Percentiles rank a stretch among this genome's conserved stretches.
These are phyloP conservation scores for Filosporella fistucella DNA, from an alignment of 495 filamentous ascomycete species.

Conservation along the genomic window DNA sequence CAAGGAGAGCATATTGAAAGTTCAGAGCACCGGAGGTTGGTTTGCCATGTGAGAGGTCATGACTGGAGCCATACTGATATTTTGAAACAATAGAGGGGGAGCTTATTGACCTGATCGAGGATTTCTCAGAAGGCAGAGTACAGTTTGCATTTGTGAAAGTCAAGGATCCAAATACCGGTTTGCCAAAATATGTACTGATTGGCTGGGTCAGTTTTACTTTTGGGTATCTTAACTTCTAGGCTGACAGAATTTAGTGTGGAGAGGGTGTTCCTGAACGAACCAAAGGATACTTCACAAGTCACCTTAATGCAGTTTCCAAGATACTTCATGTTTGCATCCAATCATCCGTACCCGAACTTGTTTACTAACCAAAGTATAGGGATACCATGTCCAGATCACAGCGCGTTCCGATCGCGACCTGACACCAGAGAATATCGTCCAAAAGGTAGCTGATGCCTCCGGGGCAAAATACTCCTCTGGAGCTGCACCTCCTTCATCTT, in stretches of 20 bases:
- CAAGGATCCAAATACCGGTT: constrained; percentile 84
- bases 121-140: constrained; percentile 93
- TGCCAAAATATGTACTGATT: constrained; percentile 91
- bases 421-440: constrained; percentile 78
- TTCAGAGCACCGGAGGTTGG: constrained; percentile 81
- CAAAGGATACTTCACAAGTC: constrained; percentile 96
- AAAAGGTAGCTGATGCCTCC: constrained; percentile 94
- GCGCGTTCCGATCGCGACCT: constrained; percentile 88
- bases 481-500: constrained; percentile 15
- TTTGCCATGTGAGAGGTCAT: neutral
- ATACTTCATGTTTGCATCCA: constrained; percentile 60
- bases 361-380: constrained; percentile 40
- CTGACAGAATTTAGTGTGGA: constrained; percentile 57
- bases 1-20: constrained; percentile 93
- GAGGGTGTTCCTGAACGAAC: constrained; percentile 97
- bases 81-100: constrained; percentile 68
- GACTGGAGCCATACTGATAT: constrained; percentile 7
- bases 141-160: constrained; percentile 98
- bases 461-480: constrained; percentile 86
- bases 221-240: neutral
- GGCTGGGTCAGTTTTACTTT: constrained; percentile 57
- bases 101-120: constrained; percentile 88
- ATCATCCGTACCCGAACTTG: neutral
- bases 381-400: constrained; percentile 96
- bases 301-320: constrained; percentile 82